Conservation (phyloP, 106 monocot genomes). For the Dactylorhiza incarnata region DNA sequence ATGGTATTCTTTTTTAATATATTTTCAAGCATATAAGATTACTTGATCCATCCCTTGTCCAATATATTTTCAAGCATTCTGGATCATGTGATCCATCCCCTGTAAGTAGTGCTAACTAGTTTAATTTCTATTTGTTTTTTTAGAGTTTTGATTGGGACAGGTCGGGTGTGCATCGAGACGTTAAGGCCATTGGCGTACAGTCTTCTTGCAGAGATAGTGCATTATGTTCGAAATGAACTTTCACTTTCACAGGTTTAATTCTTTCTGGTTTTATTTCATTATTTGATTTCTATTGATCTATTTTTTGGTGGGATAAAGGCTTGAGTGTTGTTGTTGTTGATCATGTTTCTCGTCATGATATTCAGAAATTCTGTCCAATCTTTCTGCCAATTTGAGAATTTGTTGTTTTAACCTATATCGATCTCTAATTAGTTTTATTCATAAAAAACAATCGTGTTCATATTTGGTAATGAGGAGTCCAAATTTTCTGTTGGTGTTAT, state of each 20-base stretch:
- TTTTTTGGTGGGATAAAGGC: no score
- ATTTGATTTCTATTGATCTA: not conserved
- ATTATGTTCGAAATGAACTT: slow-evolving; percentile 89
- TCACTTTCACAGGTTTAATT: slow-evolving; percentile 69
- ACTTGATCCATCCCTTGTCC: not conserved
- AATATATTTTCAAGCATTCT: not conserved
- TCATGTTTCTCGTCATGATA: slow-evolving; percentile 1
- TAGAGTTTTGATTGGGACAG: slow-evolving; percentile 93
- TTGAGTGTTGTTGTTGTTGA: no score
- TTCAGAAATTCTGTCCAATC: not conserved
- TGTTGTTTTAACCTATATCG: not conserved
- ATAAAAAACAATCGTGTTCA: not conserved
- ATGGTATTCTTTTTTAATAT: no score
- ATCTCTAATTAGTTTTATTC: not conserved
- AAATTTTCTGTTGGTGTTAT: not conserved
- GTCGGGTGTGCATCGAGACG: slow-evolving; percentile 87
- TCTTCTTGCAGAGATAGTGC: slow-evolving; percentile 98
- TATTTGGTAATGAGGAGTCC: not conserved
- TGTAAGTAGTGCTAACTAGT: not conserved
- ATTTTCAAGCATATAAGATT: not conserved
- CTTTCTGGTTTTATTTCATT: slow-evolving; percentile 12
- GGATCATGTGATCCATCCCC: not conserved
- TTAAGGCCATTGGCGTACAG: slow-evolving; percentile 92
- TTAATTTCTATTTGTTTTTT: slow-evolving; percentile 10
- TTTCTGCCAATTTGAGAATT: not conserved